phyloP scores from a whole-genome alignment of 148 eudicot species.

The Silene latifolia region DNA sequence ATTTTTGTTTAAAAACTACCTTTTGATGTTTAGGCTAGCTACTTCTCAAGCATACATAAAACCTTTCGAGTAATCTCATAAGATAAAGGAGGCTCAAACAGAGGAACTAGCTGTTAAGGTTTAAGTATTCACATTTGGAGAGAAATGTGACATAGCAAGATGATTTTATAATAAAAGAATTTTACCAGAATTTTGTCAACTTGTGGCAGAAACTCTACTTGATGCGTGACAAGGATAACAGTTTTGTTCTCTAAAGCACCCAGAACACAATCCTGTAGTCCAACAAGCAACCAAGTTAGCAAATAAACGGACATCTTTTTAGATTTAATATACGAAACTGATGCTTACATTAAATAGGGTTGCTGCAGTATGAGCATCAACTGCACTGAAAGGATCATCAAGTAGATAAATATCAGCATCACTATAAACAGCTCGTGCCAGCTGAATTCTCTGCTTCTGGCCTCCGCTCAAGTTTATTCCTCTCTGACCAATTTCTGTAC shows the following conservation, averaged over 20 bases:
- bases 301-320: not conserved
- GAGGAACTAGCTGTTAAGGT: not conserved
- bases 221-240: conserved; percentile 59
- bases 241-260: conserved; percentile 53
- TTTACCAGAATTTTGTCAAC: conserved; percentile 50
- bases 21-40: not conserved
- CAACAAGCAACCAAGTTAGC: not conserved
- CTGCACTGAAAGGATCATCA: conserved; percentile 80
- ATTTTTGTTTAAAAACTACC: too few relatives aligned
- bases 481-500: conserved; percentile 57
- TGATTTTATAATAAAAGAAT: not conserved
- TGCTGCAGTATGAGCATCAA: conserved; percentile 72
- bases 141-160: conserved; percentile 1
- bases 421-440: conserved; percentile 61
- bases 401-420: conserved; percentile 60
- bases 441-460: conserved; percentile 61
- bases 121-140: not conserved
- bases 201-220: conserved; percentile 63
- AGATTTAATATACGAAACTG: not conserved
- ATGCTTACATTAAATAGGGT: conserved; percentile 44
- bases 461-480: conserved; percentile 72
- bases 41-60: not conserved
- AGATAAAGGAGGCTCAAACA: too few relatives aligned
- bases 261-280: conserved; percentile 54
- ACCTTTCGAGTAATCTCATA: not conserved